Evolutionary conservation across 1,139 yeast genomes (phyloP).

Genomic region (Meyerozyma smithsonii): DNA sequence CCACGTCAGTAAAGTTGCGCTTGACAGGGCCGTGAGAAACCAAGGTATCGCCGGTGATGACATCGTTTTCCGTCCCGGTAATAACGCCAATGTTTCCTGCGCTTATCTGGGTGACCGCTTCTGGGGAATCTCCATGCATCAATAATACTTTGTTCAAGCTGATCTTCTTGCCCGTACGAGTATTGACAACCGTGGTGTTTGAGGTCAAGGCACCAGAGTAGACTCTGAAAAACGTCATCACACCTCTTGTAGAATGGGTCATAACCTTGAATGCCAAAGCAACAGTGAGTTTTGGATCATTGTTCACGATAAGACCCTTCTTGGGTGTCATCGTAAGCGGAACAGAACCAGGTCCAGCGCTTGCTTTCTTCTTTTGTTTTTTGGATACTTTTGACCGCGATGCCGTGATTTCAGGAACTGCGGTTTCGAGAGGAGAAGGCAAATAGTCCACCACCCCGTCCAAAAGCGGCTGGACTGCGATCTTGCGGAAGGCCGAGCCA

Average conservation of each 20-base stretch:
- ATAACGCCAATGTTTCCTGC: constrained; percentile 92
- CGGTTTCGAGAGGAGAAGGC: constrained; percentile 75
- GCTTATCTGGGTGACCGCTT: constrained; percentile 56
- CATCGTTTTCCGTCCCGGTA: constrained; percentile 62
- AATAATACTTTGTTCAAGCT: constrained; percentile 63
- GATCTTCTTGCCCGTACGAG: constrained; percentile 64
- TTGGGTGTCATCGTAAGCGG: constrained; percentile 34
- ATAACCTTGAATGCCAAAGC: constrained; percentile 90
- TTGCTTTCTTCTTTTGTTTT: constrained; percentile 7
- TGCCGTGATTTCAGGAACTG: constrained; percentile 49
- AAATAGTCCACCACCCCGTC: constrained; percentile 75
- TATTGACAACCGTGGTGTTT: constrained; percentile 60
- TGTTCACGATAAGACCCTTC: constrained; percentile 49
- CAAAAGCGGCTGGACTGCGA: constrained; percentile 91
- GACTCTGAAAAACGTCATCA: constrained; percentile 81
- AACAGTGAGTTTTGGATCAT: constrained; percentile 57
- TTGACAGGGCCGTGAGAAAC: constrained; percentile 47
- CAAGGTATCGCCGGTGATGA: constrained; percentile 88
- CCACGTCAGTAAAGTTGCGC: constrained; percentile 48
- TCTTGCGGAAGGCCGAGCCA: constrained; percentile 88
- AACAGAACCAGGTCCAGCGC: constrained; percentile 16
- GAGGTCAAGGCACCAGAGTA: constrained; percentile 73
- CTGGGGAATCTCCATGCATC: constrained; percentile 87
- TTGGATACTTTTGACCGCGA: constrained; percentile 12
- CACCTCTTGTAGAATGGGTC: constrained; percentile 79